Conservation (phyloP, 176 grass and related monocot genomes). For the Stipa capillata region DNA sequence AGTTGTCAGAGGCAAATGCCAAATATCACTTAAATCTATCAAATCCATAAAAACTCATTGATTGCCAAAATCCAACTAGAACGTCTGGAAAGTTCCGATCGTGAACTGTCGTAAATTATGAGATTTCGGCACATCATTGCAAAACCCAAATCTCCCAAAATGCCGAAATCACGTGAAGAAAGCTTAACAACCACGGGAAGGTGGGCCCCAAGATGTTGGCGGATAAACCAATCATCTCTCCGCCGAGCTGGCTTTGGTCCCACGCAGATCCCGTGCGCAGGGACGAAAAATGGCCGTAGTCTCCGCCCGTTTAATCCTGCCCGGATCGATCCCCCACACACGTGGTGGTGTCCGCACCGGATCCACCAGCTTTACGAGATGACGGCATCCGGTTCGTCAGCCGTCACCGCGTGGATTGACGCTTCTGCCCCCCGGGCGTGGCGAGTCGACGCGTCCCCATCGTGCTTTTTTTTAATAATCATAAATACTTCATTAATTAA, state of each 20-base stretch:
- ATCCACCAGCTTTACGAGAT: neutral
- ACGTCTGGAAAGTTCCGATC: slow-evolving; percentile 20
- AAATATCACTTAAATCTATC: no score
- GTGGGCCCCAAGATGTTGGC: slow-evolving; percentile 26
- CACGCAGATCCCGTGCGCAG: neutral
- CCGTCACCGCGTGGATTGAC: neutral
- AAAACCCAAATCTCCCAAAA: slow-evolving; percentile 3
- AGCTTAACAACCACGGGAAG: slow-evolving; percentile 15
- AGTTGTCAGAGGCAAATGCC: no score
- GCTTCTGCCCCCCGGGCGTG: neutral
- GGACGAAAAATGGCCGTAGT: no score
- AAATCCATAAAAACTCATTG: no score
- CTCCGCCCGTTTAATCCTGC: no score
- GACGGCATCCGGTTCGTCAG: slow-evolving; percentile 53
- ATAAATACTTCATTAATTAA: no score
- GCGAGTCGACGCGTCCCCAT: slow-evolving; percentile 26
- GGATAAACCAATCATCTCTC: neutral
- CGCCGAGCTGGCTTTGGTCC: neutral
- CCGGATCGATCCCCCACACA: no score
- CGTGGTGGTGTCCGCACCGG: neutral
- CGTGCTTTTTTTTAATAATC: no score
- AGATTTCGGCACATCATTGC: slow-evolving; percentile 10
- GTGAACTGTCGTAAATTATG: neutral
- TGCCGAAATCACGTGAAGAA: slow-evolving; percentile 34
- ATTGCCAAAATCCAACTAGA: neutral